These are phyloP conservation scores for Enterocytospora artemiae DNA, from an alignment of 371 early-diverging fungal species.

Conservation along the genomic window DNA sequence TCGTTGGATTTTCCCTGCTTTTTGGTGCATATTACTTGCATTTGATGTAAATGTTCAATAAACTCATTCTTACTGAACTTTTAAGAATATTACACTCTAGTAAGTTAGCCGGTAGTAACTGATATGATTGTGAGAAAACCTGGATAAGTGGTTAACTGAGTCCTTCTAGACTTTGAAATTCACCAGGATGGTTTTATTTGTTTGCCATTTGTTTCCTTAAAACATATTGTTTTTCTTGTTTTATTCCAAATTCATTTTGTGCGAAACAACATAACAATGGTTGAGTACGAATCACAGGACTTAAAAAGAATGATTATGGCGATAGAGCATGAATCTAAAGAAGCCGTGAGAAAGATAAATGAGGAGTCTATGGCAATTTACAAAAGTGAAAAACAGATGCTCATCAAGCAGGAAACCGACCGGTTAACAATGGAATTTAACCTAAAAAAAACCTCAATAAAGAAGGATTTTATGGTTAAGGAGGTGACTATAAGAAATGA, in stretches of 20 bases:
- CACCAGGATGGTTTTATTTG: neutral
- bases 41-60: too few relatives aligned
- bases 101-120: too few relatives aligned
- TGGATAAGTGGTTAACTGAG: too few relatives aligned
- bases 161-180: neutral
- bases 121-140: too few relatives aligned
- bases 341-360: conserved; percentile 55
- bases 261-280: conserved; percentile 22
- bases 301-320: conserved; percentile 57
- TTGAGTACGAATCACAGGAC: conserved; percentile 44
- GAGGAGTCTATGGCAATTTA: conserved; percentile 54
- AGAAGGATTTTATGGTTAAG: conserved; percentile 30
- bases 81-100: too few relatives aligned
- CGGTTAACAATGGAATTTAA: conserved; percentile 29
- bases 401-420: conserved; percentile 27
- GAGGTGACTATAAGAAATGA: conserved; percentile 42
- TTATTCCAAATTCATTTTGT: neutral
- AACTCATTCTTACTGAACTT: too few relatives aligned
- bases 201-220: neutral
- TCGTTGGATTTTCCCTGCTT: conserved; percentile 30
- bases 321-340: conserved; percentile 55
- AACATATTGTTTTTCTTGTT: neutral
- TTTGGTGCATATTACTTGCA: conserved; percentile 4
- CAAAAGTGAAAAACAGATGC: conserved; percentile 44
- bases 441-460: conserved; percentile 39